These are phyloP conservation scores for Saccharomyces hybrid DNA, from an alignment of 1,139 yeast species.

Conservation along the genomic window DNA sequence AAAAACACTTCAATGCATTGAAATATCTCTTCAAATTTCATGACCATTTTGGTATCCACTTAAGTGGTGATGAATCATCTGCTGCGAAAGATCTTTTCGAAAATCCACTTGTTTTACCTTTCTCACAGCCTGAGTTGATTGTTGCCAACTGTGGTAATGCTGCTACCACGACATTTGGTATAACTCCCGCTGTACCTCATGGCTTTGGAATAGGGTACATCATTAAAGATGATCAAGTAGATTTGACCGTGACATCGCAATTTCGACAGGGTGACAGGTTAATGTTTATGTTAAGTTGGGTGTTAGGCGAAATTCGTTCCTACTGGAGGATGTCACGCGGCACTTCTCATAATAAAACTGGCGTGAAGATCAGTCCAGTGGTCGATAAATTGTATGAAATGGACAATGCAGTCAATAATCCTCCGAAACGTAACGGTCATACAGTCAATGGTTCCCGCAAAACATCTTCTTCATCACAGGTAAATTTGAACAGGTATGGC, in stretches of 20 bases:
- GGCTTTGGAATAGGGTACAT: slow-evolving; percentile 77
- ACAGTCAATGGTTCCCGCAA: slow-evolving; percentile 4
- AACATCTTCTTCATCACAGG: slow-evolving; percentile 15
- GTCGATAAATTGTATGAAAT: slow-evolving; percentile 31
- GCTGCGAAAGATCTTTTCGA: slow-evolving; percentile 31
- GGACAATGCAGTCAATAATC: slow-evolving; percentile 23
- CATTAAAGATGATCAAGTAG: slow-evolving; percentile 57
- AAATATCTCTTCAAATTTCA: slow-evolving; percentile 40
- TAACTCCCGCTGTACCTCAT: slow-evolving; percentile 66
- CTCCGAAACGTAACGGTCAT: slow-evolving; percentile 15
- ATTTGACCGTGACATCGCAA: slow-evolving; percentile 60
- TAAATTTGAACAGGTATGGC: slow-evolving; percentile 52
- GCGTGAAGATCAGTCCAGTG: slow-evolving; percentile 30
- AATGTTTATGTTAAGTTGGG: slow-evolving; percentile 55
- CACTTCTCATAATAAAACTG: slow-evolving; percentile 35
- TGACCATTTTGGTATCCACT: slow-evolving; percentile 32
- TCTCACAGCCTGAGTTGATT: slow-evolving; percentile 40
- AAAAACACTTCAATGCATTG: slow-evolving; percentile 61
- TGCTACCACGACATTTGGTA: slow-evolving; percentile 64
- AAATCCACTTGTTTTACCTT: slow-evolving; percentile 40
- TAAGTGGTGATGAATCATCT: slow-evolving; percentile 35
- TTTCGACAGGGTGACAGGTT: slow-evolving; percentile 67
- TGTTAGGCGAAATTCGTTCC: slow-evolving; percentile 46
- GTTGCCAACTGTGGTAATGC: slow-evolving; percentile 71
- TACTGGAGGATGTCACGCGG: slow-evolving; percentile 36